Evolutionary conservation across 179 eudicot genomes (phyloP).

Genomic region (Actinidia polygama): DNA sequence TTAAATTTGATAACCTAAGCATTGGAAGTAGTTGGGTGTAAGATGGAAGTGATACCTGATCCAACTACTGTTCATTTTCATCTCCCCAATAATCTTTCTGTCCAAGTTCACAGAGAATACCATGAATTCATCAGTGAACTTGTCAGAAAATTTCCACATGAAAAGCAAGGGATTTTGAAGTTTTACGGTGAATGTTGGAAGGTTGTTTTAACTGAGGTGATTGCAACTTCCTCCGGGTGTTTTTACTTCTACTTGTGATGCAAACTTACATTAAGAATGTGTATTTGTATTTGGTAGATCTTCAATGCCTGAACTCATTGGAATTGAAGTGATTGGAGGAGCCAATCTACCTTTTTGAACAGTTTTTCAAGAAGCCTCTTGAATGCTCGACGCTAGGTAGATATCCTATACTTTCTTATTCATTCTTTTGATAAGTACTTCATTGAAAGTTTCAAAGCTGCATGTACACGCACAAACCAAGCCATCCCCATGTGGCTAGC

Average conservation of each 20-base stretch:
- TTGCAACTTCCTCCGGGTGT: conserved; percentile 26
- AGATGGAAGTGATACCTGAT: conserved; percentile 91
- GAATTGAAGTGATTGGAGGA: conserved; percentile 98
- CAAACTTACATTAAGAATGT: conserved; percentile 18
- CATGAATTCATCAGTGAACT: conserved; percentile 71
- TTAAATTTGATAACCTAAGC: conserved; percentile 94
- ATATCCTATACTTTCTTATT: conserved; percentile 15
- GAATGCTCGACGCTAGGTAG: conserved; percentile 99
- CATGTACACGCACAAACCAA: neutral
- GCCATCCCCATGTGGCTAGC: neutral
- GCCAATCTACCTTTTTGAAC: conserved; percentile 96
- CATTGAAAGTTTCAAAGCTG: neutral
- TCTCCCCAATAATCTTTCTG: conserved; percentile 80
- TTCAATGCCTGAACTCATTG: conserved; percentile 94
- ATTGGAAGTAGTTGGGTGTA: conserved; percentile 90
- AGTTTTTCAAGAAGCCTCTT: conserved; percentile 89
- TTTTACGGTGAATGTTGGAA: conserved; percentile 93
- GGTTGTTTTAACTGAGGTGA: conserved; percentile 63
- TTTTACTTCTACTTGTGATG: conserved; percentile 12
- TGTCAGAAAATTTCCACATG: conserved; percentile 81
- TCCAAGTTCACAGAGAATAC: conserved; percentile 88
- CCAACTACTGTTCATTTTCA: conserved; percentile 98
- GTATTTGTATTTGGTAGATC: conserved; percentile 49
- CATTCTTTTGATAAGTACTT: neutral
- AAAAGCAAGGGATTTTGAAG: conserved; percentile 83